Evolutionary conservation across 2,329 filamentous ascomycete species (phyloP), one percentile per base, ranked within the genome.

Genomic region (Lachnellula subtilissima): DNA sequence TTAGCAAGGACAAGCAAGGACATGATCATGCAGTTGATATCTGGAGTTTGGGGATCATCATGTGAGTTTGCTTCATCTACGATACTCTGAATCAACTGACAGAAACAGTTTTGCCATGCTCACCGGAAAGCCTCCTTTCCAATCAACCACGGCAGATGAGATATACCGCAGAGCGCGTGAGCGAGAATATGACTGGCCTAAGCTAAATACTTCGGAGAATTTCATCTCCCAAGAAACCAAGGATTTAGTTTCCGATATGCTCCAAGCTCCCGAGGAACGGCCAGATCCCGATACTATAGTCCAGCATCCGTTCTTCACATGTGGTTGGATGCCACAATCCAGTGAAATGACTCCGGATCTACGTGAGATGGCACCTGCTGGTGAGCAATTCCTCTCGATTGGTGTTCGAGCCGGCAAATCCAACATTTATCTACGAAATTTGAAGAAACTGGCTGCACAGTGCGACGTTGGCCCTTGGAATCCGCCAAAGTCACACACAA

Each of bases 21-120:
- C 94, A 99, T 70, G 94, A 96, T 64, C 92, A 97, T 70, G 96
- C 95, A 78, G 94, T 99, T 3, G 94, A 99, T 70, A 89, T 99
- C 54, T 99, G 95, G 95, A 96, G 93, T 46, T 80, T 99, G 69
- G 94, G 95, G 19, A 94, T 99, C 64, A 99, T 99, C 70, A 91
- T 95, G 86, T 92, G 76, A 76, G 14, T 22, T 4, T 35, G 5
- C 17, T 11, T 8, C 37, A 35, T 23, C 36, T 40, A 22, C 36
- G 22, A 6, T 15, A 14, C 4, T 40, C 14, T 2, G 14, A n/a
- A 32, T 28, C 36, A 58, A 54, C 70, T 74, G 36, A 71, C 59
- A 19, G 36, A 28, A 15, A 2, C 64, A 91, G 88, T 72, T 97
- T 96, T 74, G 95, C 94, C 49, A 93, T 99, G 84, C 87, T 97